These are phyloP conservation scores for Biscogniauxia marginata DNA, from an alignment of 2,329 filamentous ascomycete genomes.

Conservation along the genomic window DNA sequence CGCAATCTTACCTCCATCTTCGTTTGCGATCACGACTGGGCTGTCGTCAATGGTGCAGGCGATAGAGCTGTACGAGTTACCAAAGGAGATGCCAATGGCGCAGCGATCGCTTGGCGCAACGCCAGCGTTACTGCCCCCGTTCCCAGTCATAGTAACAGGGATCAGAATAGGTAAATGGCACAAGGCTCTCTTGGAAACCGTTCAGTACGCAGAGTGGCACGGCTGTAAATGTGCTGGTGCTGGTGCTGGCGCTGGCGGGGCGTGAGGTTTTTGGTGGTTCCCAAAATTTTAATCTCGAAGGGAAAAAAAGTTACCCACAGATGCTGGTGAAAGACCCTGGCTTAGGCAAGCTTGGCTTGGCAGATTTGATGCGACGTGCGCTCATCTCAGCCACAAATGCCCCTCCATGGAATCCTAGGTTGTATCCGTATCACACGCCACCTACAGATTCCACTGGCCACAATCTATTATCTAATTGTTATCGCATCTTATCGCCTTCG, in stretches of 20 bases:
- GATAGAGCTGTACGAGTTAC: constrained; percentile 98
- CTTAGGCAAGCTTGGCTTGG: constrained; percentile 16
- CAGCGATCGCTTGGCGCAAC: constrained; percentile 57
- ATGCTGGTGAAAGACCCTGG: constrained; percentile 6
- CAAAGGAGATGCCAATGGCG: constrained; percentile 95
- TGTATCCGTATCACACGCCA: no score
- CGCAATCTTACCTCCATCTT: constrained; percentile 86
- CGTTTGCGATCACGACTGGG: constrained; percentile 96
- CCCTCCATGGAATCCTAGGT: constrained; percentile 24
- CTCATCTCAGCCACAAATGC: constrained; percentile 27
- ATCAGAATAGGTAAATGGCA: neutral
- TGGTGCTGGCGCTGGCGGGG: constrained; percentile 2
- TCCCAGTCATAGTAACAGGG: constrained; percentile 44
- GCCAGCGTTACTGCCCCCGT: constrained; percentile 41
- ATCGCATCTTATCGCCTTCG: neutral
- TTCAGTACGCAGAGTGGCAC: no score
- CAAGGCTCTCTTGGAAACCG: neutral
- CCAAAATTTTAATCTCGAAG: constrained; percentile 20
- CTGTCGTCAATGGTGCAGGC: constrained; percentile 91
- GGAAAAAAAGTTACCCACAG: constrained; percentile 19
- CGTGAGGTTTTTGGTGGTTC: constrained; percentile 10
- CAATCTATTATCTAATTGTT: constrained; percentile 4
- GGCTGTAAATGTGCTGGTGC: constrained; percentile 4
- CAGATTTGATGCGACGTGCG: no score
- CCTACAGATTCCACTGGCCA: constrained; percentile 10